Evolutionary conservation across 2,329 filamentous ascomycete genomes (phyloP).

Genomic region (Alternaria triticimaculans): DNA sequence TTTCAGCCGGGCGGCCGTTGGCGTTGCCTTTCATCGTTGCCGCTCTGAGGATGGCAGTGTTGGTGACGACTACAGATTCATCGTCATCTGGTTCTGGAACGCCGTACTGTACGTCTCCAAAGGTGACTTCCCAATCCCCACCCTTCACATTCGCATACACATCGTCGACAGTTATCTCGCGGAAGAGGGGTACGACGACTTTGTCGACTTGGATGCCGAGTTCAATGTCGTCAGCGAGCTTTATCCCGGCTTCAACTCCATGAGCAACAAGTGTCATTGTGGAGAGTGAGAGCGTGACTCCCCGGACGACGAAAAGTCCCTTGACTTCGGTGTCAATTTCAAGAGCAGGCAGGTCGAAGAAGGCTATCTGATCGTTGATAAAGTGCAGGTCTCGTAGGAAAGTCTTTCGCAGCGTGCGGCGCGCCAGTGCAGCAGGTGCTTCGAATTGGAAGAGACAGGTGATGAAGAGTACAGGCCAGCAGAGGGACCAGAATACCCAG

Average conservation of each 20-base stretch:
- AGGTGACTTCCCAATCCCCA: constrained; percentile 59
- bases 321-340: constrained; percentile 63
- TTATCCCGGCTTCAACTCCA: constrained; percentile 62
- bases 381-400: constrained; percentile 57
- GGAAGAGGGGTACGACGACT: constrained; percentile 57
- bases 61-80: constrained; percentile 52
- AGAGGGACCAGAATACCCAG: constrained; percentile 50
- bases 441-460: constrained; percentile 58
- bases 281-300: constrained; percentile 59
- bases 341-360: constrained; percentile 59
- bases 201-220: constrained; percentile 59
- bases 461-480: constrained; percentile 53
- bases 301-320: constrained; percentile 61
- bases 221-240: constrained; percentile 60
- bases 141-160: constrained; percentile 63
- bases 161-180: constrained; percentile 59
- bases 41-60: constrained; percentile 56
- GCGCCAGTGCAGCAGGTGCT: constrained; percentile 44
- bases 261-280: constrained; percentile 59
- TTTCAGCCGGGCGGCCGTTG: constrained; percentile 21
- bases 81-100: constrained; percentile 44
- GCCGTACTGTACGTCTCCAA: constrained; percentile 45
- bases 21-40: constrained; percentile 35
- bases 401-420: constrained; percentile 43
- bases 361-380: constrained; percentile 59